A percentile compares a stretch with the other conserved stretches of the same genome.
Evolutionary conservation across 148 eudicot genomes (phyloP).

Genomic region (Chenopodium formosanum): DNA sequence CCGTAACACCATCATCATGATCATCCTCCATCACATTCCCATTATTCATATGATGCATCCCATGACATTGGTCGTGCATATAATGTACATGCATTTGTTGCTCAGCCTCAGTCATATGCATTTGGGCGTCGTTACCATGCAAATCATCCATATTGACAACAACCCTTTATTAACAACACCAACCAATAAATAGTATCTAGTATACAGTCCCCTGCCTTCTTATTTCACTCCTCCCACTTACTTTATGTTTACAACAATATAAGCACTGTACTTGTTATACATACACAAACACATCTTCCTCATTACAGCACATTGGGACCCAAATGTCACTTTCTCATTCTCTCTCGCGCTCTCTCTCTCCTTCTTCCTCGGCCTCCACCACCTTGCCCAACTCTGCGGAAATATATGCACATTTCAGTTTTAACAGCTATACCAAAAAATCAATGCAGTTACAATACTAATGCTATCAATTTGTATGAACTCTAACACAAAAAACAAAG

Average conservation of each 20-base stretch:
- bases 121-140: constrained; percentile 34
- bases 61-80: constrained; percentile 52
- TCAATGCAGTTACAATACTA: not conserved
- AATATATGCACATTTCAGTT: too few species aligned
- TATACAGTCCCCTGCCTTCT: not conserved
- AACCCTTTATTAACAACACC: constrained; percentile 4
- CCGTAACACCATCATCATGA: constrained; percentile 42
- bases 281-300: not conserved
- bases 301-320: not conserved
- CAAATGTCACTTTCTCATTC: not conserved
- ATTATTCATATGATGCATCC: constrained; percentile 58
- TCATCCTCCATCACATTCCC: constrained; percentile 57
- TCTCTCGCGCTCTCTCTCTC: not conserved
- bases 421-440: not conserved
- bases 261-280: not conserved
- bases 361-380: too few species aligned
- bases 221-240: not conserved
- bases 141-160: constrained; percentile 43
- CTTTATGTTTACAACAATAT: constrained; percentile 1
- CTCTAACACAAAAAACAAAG: not conserved
- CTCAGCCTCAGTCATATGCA: constrained; percentile 42
- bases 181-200: not conserved
- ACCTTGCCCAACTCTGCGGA: too few species aligned
- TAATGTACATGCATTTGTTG: constrained; percentile 53
- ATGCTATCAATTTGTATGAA: not conserved